These are phyloP conservation scores for Talaromyces sp. DNA, from an alignment of 2,329 filamentous ascomycete genomes.

Conservation along the genomic window DNA sequence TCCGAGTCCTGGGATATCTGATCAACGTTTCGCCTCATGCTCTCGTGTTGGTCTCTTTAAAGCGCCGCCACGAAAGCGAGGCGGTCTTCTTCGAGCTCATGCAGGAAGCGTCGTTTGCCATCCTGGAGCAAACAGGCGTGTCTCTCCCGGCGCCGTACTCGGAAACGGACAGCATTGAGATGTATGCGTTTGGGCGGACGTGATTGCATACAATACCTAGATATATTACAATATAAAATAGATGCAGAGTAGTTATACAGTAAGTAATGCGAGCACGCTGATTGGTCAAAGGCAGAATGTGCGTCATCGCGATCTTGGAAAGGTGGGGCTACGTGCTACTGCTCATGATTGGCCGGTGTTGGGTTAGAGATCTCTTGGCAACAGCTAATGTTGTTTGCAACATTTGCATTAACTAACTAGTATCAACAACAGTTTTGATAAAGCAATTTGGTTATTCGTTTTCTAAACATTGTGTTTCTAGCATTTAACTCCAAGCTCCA, in stretches of 20 bases:
- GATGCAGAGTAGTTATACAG: too few relatives aligned
- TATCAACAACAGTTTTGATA: too few relatives aligned
- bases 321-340: not conserved
- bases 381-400: too few relatives aligned
- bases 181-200: constrained; percentile 8
- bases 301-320: not conserved
- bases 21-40: constrained; percentile 45
- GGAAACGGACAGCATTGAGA: constrained; percentile 11
- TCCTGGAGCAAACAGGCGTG: constrained; percentile 27
- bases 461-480: too few relatives aligned
- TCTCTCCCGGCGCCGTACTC: constrained; percentile 28
- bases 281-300: not conserved
- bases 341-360: not conserved
- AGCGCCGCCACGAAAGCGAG: constrained; percentile 64
- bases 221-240: too few relatives aligned
- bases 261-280: not conserved
- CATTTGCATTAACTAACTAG: too few relatives aligned
- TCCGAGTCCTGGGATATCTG: constrained; percentile 52
- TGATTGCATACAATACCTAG: not conserved
- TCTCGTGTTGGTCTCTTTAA: constrained; percentile 58
- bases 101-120: constrained; percentile 32
- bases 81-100: constrained; percentile 62
- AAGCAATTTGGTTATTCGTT: too few relatives aligned
- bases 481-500: not conserved
- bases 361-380: not conserved